Evolutionary conservation across 2,329 filamentous ascomycete genomes (phyloP), one percentile per base, ranked within the genome.

Genomic region (Tympanopsis confertula): DNA sequence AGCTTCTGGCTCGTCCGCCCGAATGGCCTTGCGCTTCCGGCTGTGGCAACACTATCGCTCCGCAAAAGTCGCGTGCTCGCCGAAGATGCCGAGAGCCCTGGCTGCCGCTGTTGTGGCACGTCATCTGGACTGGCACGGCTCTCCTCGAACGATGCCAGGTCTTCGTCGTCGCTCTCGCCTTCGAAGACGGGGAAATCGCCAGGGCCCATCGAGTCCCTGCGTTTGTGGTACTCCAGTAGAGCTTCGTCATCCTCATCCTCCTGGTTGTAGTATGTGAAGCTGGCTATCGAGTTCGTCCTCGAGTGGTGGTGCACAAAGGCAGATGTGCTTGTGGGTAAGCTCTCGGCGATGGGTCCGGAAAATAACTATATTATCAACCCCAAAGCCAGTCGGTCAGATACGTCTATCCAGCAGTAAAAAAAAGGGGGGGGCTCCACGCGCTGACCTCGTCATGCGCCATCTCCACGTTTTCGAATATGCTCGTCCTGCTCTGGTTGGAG

Each of bases 371-470:
- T 37, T 42, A 29, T 22, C 18, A 41, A 33, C 30, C 36, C 36
- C 38, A 36, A 36, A 26, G 18, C 29, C 7, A n/a, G 22, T n/a
- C 22, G 22, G 22, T 10, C 7, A 26, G 22, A n/a, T 7, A n/a
- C 22, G 22, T n/a, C n/a, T n/a, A n/a, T n/a, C n/a, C n/a, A n/a
- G n/a, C n/a, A n/a, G n/a, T n/a, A 37, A 38, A 17, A 28, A 39
- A 14, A 29, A 20, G 29, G 35, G 7, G 26, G 13, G 20, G 18
- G 30, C 28, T 18, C 12, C 17, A 40, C 18, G 46, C 41, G 50
- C 59, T 38, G 53, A 91, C 85, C 74, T 96, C 89, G 55, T 94
- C 86, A 37, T 93, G 86, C 14, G 91, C 89, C 91, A 98, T 96
- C 57, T 95, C 89, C 14, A 96, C 88, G 58, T 94, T 86, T 47